phyloP scores from a whole-genome alignment of 306 rosid genomes.

The Luffa acutangula region DNA sequence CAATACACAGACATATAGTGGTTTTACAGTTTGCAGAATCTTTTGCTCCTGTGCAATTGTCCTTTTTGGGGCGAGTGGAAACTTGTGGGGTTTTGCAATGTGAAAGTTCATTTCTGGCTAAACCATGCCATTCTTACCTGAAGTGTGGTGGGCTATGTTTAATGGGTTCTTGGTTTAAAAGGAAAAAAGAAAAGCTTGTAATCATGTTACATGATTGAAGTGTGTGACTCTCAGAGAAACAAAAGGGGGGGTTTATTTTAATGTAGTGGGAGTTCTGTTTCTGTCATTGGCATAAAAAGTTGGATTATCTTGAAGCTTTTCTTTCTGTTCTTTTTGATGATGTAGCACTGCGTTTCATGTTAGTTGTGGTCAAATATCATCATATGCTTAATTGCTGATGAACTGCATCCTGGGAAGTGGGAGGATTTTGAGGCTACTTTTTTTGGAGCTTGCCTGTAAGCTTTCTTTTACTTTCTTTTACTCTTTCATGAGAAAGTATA shows the following conservation, averaged over 20 bases:
- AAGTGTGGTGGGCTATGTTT: constrained; percentile 5
- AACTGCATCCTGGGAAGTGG: not conserved
- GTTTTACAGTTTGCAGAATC: constrained; percentile 6
- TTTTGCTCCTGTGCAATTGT: not conserved
- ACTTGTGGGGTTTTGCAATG: not conserved
- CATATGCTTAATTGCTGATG: not conserved
- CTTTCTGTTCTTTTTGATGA: not conserved
- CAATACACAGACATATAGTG: constrained; percentile 5
- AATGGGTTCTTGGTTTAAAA: not conserved
- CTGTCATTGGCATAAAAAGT: constrained; percentile 21
- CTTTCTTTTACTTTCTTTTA: not conserved
- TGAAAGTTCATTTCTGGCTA: not conserved
- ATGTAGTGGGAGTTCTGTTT: constrained; percentile 17
- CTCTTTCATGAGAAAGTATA: not conserved
- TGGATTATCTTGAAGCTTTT: constrained; percentile 8
- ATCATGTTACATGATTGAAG: constrained; percentile 35
- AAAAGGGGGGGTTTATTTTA: constrained; percentile 10
- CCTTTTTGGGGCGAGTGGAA: not conserved
- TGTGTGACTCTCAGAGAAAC: constrained; percentile 27
- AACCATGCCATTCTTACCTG: constrained; percentile 2
- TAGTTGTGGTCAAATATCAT: not conserved
- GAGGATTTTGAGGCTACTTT: constrained; percentile 5
- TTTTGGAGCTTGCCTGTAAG: not conserved
- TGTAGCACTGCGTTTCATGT: not conserved
- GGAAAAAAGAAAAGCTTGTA: constrained; percentile 26